Conservation (phyloP, 2,329 filamentous ascomycete genomes). For the Scleromitrula shiraiana region DNA sequence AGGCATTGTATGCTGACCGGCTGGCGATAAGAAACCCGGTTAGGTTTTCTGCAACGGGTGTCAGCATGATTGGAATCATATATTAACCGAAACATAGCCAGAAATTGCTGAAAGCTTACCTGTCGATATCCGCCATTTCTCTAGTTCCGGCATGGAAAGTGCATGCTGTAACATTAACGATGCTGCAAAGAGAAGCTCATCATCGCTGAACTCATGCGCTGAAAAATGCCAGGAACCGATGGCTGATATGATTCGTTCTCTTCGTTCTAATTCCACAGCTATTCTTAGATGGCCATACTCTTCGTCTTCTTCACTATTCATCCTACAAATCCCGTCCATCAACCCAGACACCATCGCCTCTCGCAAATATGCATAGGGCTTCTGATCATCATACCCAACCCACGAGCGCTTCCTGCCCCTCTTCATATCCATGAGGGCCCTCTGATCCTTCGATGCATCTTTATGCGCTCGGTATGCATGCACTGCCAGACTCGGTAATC, state of each 20-base stretch:
- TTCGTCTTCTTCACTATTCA: slow-evolving; percentile 48
- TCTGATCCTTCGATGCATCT: slow-evolving; percentile 65
- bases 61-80: slow-evolving; percentile 33
- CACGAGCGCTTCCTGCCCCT: slow-evolving; percentile 79
- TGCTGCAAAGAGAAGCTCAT: slow-evolving; percentile 82
- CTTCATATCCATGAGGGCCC: slow-evolving; percentile 62
- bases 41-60: slow-evolving; percentile 57
- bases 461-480: slow-evolving; percentile 79
- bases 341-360: slow-evolving; percentile 91
- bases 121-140: slow-evolving; percentile 69
- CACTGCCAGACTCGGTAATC: slow-evolving; percentile 67
- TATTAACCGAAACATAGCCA: slow-evolving; percentile 22
- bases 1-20: slow-evolving; percentile 89
- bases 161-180: slow-evolving; percentile 86
- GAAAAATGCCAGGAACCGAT: slow-evolving; percentile 82
- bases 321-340: slow-evolving; percentile 82
- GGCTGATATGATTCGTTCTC: slow-evolving; percentile 51
- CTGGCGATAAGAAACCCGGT: slow-evolving; percentile 81
- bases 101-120: slow-evolving; percentile 43
- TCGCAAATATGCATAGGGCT: slow-evolving; percentile 80
- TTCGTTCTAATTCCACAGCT: slow-evolving; percentile 57
- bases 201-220: slow-evolving; percentile 81
- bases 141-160: slow-evolving; percentile 70
- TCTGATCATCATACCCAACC: slow-evolving; percentile 79
- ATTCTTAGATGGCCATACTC: slow-evolving; percentile 58